A percentile compares a stretch with the other conserved stretches of the same genome.
phyloP scores from a whole-genome alignment of 2,329 filamentous ascomycete genomes.

The Aureobasidium sp. region DNA sequence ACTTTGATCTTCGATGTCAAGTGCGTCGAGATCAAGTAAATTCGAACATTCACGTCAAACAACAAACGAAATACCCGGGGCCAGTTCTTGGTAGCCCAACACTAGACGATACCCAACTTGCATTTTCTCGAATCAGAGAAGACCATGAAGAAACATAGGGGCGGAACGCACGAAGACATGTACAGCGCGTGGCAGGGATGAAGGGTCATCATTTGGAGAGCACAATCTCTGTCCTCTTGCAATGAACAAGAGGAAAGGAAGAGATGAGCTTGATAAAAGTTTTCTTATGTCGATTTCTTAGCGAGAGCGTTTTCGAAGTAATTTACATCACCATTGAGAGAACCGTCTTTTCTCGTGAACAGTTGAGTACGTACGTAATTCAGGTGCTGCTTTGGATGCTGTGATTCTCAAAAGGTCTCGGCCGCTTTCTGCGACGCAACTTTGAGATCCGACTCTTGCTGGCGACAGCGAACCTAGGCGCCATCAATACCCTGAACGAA shows the following conservation, averaged over 20 bases:
- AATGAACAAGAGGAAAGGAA: slow-evolving; percentile 8
- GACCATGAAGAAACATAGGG: not conserved
- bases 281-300: slow-evolving; percentile 10
- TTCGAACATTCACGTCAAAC: not conserved
- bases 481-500: no score
- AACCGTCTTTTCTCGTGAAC: not conserved
- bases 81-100: not conserved
- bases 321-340: not conserved
- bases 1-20: slow-evolving; percentile 78
- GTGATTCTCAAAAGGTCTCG: no score
- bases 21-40: slow-evolving; percentile 43
- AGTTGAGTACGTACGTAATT: no score
- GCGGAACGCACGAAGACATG: not conserved
- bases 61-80: slow-evolving; percentile 4
- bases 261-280: slow-evolving; percentile 1
- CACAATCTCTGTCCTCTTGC: slow-evolving; percentile 2
- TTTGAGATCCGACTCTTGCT: no score
- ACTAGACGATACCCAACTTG: slow-evolving; percentile 22
- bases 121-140: not conserved
- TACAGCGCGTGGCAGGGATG: slow-evolving; percentile 10
- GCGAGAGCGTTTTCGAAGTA: not conserved
- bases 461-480: no score
- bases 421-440: no score
- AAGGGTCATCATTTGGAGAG: not conserved
- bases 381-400: no score